Evolutionary conservation across 495 filamentous ascomycete genomes (phyloP).

Genomic region (Lophium mytilinum): DNA sequence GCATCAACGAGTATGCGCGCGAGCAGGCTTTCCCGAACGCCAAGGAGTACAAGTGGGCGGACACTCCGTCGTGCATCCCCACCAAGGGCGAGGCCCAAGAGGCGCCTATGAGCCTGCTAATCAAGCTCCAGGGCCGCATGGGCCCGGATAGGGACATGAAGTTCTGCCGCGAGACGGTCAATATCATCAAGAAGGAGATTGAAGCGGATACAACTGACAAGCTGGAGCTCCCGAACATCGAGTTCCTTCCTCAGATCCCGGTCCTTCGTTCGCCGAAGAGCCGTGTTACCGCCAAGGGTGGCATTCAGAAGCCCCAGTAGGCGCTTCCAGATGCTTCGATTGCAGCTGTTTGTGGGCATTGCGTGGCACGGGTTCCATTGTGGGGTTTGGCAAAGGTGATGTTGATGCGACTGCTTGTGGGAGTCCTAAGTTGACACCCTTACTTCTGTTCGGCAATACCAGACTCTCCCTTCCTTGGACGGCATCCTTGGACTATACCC

Average conservation of each 20-base stretch:
- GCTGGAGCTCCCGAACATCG: not conserved
- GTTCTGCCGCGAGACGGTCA: not conserved
- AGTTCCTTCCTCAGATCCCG: not conserved
- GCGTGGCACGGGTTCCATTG: too few relatives aligned
- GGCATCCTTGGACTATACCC: too few relatives aligned
- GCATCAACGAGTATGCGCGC: slow-evolving; percentile 12
- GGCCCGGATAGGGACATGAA: not conserved
- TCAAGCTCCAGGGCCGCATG: not conserved
- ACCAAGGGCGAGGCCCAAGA: not conserved
- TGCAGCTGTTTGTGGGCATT: too few relatives aligned
- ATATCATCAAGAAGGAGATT: not conserved
- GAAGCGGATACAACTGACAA: not conserved
- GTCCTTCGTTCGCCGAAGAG: not conserved
- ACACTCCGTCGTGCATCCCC: not conserved
- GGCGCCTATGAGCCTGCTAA: not conserved
- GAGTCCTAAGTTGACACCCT: not conserved
- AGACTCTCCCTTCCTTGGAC: too few relatives aligned
- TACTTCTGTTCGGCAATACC: not conserved
- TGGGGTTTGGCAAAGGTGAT: too few relatives aligned
- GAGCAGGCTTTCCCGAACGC: not conserved
- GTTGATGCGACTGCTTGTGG: not conserved
- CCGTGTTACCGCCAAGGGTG: not conserved
- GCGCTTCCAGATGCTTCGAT: not conserved
- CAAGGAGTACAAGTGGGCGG: not conserved
- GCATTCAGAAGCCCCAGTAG: not conserved